Evolutionary conservation across 2,329 filamentous ascomycete species (phyloP), one percentile per base, ranked within the genome.

Genomic region (Aspergillus aculeatus): DNA sequence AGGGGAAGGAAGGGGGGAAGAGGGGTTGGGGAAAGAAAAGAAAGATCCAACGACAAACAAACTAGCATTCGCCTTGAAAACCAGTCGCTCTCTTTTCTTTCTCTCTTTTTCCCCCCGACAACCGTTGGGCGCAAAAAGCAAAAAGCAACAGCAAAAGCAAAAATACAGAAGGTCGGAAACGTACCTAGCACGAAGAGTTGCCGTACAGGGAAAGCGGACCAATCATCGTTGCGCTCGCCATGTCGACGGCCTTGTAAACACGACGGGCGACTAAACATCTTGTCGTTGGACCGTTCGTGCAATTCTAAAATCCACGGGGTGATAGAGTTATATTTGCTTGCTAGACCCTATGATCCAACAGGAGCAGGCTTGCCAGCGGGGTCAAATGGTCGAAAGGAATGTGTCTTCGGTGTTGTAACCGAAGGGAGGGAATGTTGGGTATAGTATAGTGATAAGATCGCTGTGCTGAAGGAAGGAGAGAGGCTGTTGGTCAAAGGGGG

Each of bases 181-280:
- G 71, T 75, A 79, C 77, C 77, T 64, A 79, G 68, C 16, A 79
- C 72, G 63, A 77, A 83, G 67, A 88, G 79, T 69, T 88, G 86
- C 66, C 78, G 80, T 44, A 79, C 77, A 44, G 86, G 86, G 73
- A 88, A 88, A 50, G 77, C 71, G 59, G 78, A 73, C 63, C 76
- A 68, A 64, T 73, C 71, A 64, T 73, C 69, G 6, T 56, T 51
- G 60, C 65, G 62, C 67, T 69, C 66, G 63, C 63, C 66, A 59
- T 68, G 65, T 60, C 69, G 68, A 55, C 70, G 71, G 60, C 68
- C 62, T 66, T 70, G 71, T 59, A 73, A 62, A 68, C 69, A 74
- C 32, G 72, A 66, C 55, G 68, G 73, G 59, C 68, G 67, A 67
- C 69, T 69, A 60, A 75, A 73, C 73, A 75, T 75, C 56, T 59